A percentile compares a stretch with the other conserved stretches of the same genome.
phyloP scores from a whole-genome alignment of 1,284 basidiomycete genomes.

The Caloboletus inedulis region DNA sequence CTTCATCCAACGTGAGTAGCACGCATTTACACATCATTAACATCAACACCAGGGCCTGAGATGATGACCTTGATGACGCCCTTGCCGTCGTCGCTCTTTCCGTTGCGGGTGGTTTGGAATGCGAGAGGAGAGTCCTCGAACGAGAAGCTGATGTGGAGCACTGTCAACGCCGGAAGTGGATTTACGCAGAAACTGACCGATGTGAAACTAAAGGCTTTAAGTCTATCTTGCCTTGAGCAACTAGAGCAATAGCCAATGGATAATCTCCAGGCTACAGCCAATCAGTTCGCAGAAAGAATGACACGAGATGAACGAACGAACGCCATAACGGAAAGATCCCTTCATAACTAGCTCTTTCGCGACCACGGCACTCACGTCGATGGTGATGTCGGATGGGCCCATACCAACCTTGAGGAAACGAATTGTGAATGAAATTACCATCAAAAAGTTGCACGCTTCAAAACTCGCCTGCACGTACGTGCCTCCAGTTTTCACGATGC shows the following conservation, averaged over 20 bases:
- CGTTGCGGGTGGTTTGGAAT: slow-evolving; percentile 75
- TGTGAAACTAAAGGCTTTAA: slow-evolving; percentile 89
- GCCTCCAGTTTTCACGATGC: slow-evolving; percentile 70
- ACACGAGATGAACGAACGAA: slow-evolving; percentile 35
- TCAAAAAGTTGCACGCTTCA: neutral
- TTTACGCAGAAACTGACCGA: slow-evolving; percentile 45
- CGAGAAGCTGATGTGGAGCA: slow-evolving; percentile 49
- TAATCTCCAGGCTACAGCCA: slow-evolving; percentile 73
- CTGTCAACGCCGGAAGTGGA: neutral
- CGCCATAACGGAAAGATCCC: slow-evolving; percentile 86
- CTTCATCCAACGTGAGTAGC: neutral
- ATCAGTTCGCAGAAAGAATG: slow-evolving; percentile 3
- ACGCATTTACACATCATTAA: slow-evolving; percentile 33
- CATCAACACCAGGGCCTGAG: slow-evolving; percentile 62
- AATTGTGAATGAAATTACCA: slow-evolving; percentile 2
- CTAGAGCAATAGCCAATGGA: slow-evolving; percentile 79
- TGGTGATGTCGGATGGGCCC: slow-evolving; percentile 60
- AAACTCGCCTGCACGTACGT: slow-evolving; percentile 61
- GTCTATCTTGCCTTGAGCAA: slow-evolving; percentile 76
- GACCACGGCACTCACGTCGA: slow-evolving; percentile 61
- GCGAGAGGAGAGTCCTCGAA: slow-evolving; percentile 76
- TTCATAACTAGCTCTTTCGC: slow-evolving; percentile 79
- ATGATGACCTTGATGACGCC: slow-evolving; percentile 76
- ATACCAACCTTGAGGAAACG: slow-evolving; percentile 60
- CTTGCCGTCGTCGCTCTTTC: slow-evolving; percentile 76